Evolutionary conservation across 208 protist genomes (phyloP).

Genomic region (Crithidia fasciculata): DNA sequence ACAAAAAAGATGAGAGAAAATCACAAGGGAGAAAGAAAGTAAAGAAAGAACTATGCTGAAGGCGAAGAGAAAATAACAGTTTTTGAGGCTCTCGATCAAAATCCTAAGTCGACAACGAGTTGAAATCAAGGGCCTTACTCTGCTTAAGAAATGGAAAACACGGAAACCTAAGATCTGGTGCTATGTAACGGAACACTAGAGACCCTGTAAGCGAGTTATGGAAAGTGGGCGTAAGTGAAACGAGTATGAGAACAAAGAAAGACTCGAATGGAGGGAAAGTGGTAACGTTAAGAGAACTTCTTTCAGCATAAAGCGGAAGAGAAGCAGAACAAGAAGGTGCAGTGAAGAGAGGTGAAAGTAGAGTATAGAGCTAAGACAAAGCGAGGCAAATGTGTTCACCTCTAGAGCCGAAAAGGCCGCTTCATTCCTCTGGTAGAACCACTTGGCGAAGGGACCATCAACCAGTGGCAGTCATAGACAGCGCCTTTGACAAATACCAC

Average conservation of each 20-base stretch:
- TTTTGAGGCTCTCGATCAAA: background rate
- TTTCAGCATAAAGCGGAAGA: background rate
- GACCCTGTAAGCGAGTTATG: conserved; percentile 3
- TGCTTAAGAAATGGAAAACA: background rate
- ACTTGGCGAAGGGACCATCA: too few relatives aligned
- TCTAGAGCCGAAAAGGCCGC: too few relatives aligned
- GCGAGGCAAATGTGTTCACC: background rate
- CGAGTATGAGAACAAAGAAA: background rate
- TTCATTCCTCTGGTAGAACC: too few relatives aligned
- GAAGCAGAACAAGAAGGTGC: background rate
- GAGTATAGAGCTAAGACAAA: background rate
- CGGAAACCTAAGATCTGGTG: background rate
- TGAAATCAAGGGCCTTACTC: too few relatives aligned
- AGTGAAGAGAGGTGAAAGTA: background rate
- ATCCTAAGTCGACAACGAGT: background rate
- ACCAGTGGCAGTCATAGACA: too few relatives aligned
- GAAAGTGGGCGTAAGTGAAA: background rate
- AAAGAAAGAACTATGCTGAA: conserved; percentile 14
- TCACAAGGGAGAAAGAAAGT: background rate
- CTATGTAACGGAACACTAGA: background rate
- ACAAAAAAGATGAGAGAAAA: background rate
- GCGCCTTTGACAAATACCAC: too few relatives aligned
- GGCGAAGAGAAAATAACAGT: background rate
- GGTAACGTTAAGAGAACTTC: conserved; percentile 5
- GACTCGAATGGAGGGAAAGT: background rate